Percentiles rank a stretch among this genome's conserved stretches.
Evolutionary conservation across 305 asterid species (phyloP).

Genomic region (Nicotiana rustica): DNA sequence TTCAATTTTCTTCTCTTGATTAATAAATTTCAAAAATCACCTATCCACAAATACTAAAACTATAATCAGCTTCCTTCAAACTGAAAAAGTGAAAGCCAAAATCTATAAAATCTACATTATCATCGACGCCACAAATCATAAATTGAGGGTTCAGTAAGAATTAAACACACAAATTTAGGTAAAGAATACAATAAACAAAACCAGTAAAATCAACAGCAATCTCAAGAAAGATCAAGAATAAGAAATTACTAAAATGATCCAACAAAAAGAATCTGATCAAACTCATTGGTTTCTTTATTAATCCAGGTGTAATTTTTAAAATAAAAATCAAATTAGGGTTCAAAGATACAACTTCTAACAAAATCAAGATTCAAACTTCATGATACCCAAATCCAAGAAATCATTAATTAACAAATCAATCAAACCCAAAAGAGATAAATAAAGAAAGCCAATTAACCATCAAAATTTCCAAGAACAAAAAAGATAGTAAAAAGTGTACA

Average conservation of each 20-base stretch:
- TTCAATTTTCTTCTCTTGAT: neutral
- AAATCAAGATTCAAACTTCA: slow-evolving; percentile 13
- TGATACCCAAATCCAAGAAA: slow-evolving; percentile 29
- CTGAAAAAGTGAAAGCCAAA: neutral
- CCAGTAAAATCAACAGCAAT: neutral
- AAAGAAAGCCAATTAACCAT: neutral
- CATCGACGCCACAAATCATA: neutral
- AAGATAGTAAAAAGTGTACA: slow-evolving; percentile 14
- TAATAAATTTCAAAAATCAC: neutral
- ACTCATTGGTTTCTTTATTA: neutral
- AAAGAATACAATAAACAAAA: neutral
- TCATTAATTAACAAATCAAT: slow-evolving; percentile 36
- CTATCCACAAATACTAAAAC: neutral
- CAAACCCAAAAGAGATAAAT: neutral
- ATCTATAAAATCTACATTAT: neutral
- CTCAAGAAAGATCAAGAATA: neutral
- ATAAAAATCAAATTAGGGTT: slow-evolving; percentile 4
- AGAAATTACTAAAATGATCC: neutral
- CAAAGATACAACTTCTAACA: slow-evolving; percentile 5
- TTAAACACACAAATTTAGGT: neutral
- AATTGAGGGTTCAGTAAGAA: neutral
- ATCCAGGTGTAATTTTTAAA: neutral
- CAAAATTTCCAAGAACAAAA: neutral
- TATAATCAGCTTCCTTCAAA: neutral
- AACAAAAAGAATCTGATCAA: slow-evolving; percentile 9